Percentiles rank a stretch among this genome's conserved stretches.
Evolutionary conservation across 208 protist species (phyloP).

Genomic region (Lotmaria passim): DNA sequence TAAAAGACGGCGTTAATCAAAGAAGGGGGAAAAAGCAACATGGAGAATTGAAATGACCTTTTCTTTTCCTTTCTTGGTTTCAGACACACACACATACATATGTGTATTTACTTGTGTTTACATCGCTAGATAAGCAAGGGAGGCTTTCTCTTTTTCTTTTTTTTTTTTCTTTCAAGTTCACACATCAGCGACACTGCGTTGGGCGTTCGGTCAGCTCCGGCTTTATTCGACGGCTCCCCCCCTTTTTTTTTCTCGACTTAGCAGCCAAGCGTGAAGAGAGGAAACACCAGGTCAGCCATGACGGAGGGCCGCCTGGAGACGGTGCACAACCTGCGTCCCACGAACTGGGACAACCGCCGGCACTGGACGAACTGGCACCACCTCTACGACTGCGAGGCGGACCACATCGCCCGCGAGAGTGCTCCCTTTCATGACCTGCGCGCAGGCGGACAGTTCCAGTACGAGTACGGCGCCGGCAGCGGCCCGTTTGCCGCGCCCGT

Average conservation of each 20-base stretch:
- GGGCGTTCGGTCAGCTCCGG: too few relatives aligned
- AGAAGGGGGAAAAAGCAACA: too few relatives aligned
- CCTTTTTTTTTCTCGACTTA: conserved; percentile 14
- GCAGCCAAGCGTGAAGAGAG: background rate
- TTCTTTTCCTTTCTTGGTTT: too few relatives aligned
- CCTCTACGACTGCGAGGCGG: conserved; percentile 87
- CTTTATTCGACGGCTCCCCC: too few relatives aligned
- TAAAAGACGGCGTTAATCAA: too few relatives aligned
- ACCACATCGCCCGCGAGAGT: conserved; percentile 89
- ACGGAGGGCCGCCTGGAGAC: conserved; percentile 91
- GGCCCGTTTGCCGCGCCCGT: conserved; percentile 63
- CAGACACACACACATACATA: too few relatives aligned
- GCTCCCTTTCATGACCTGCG: conserved; percentile 90
- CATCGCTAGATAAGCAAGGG: too few relatives aligned
- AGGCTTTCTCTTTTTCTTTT: background rate
- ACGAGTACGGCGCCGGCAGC: conserved; percentile 78
- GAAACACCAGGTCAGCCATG: conserved; percentile 37
- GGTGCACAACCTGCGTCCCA: conserved; percentile 87
- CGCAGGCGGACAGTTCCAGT: conserved; percentile 90
- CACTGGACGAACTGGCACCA: conserved; percentile 94
- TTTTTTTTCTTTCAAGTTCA: too few relatives aligned
- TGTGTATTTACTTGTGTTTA: too few relatives aligned
- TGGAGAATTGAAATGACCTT: too few relatives aligned
- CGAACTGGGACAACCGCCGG: conserved; percentile 90
- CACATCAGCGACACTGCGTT: too few relatives aligned